Conservation (phyloP, 2,329 filamentous ascomycete genomes). For the Dactylonectria macrodidyma region DNA sequence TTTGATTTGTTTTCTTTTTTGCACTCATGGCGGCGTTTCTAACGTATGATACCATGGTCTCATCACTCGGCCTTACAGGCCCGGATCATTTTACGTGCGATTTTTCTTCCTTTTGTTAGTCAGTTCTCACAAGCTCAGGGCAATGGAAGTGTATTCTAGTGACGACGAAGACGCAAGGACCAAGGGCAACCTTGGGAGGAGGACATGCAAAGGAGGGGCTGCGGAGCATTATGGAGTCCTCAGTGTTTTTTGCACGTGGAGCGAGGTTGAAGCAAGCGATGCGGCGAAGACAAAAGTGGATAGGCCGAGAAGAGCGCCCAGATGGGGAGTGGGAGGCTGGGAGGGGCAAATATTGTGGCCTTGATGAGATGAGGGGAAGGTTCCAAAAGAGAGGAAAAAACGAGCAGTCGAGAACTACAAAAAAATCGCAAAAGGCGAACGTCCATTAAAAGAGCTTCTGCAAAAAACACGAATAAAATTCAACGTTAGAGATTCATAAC, state of each 20-base stretch:
- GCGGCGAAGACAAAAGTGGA: conserved; percentile 42
- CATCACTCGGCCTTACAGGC: conserved; percentile 37
- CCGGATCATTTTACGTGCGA: conserved; percentile 28
- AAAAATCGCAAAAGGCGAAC: conserved; percentile 48
- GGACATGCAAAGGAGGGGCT: conserved; percentile 28
- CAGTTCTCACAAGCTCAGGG: conserved; percentile 36
- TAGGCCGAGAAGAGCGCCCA: conserved; percentile 29
- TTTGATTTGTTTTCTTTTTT: conserved; percentile 36
- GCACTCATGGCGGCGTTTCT: conserved; percentile 44
- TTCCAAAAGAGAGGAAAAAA: conserved; percentile 35
- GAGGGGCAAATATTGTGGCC: conserved; percentile 23
- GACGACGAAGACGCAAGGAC: conserved; percentile 36
- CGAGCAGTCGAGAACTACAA: conserved; percentile 38
- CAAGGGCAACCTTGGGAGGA: conserved; percentile 46
- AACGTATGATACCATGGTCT: conserved; percentile 52
- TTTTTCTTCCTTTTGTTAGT: conserved; percentile 39
- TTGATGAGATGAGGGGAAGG: conserved; percentile 4
- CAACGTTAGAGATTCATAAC: conserved; percentile 27
- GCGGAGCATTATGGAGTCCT: conserved; percentile 27
- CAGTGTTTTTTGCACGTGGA: conserved; percentile 32
- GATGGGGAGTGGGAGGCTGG: conserved; percentile 22
- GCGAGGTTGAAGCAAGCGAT: conserved; percentile 7
- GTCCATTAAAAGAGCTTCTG: conserved; percentile 39
- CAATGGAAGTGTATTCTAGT: conserved; percentile 49
- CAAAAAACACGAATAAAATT: conserved; percentile 51